Conservation (phyloP, 768 basidiomycete genomes). For the Cystofilobasidium bisporidii region DNA sequence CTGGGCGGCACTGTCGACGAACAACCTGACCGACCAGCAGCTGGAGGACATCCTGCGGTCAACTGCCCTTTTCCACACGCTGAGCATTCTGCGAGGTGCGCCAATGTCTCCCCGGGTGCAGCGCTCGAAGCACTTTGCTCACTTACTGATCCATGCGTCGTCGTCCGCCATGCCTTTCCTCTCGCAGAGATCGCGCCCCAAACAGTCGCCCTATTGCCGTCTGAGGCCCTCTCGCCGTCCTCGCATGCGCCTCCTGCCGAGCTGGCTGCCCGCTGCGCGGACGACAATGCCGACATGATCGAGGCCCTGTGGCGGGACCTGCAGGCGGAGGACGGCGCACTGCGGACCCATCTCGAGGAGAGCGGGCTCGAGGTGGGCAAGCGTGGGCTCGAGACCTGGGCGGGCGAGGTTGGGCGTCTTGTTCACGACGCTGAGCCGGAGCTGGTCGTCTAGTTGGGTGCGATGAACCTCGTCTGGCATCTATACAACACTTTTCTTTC, state of each 20-base stretch:
- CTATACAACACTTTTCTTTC: background rate
- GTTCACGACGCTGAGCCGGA: constrained; percentile 20
- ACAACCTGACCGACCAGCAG: constrained; percentile 65
- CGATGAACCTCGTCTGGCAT: background rate
- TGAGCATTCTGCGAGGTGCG: constrained; percentile 38
- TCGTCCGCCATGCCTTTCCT: too few relatives aligned
- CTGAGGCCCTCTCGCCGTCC: constrained; percentile 30
- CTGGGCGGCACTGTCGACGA: constrained; percentile 68
- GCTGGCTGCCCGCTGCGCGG: constrained; percentile 36
- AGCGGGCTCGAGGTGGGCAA: constrained; percentile 14
- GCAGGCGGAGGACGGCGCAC: constrained; percentile 35
- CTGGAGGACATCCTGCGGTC: constrained; percentile 58
- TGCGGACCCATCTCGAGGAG: constrained; percentile 33
- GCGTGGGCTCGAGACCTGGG: constrained; percentile 34
- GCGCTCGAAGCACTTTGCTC: background rate
- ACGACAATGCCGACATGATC: constrained; percentile 31
- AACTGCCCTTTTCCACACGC: constrained; percentile 65
- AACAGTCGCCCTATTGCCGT: constrained; percentile 6
- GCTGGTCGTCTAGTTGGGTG: background rate
- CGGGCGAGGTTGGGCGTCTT: constrained; percentile 37
- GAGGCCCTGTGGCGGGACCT: constrained; percentile 37
- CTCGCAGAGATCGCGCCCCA: constrained; percentile 15
- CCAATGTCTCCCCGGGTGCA: too few relatives aligned
- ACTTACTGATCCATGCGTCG: background rate
- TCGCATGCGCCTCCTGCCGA: constrained; percentile 33